These are phyloP conservation scores for Waitea zeae DNA, from an alignment of 1,284 basidiomycete genomes.

Conservation along the genomic window DNA sequence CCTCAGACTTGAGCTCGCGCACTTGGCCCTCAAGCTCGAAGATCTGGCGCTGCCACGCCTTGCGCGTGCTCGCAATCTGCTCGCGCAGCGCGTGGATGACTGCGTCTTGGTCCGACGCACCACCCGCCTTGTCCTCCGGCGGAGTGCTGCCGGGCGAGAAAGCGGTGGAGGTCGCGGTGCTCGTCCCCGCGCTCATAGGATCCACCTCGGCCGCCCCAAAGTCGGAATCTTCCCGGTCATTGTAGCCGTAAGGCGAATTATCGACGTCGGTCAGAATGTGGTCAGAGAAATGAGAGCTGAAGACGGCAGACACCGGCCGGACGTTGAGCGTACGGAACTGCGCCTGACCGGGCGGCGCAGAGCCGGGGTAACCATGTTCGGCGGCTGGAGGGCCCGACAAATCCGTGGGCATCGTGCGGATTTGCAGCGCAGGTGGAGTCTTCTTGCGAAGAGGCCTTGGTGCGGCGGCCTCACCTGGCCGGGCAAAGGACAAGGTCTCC, in stretches of 20 bases:
- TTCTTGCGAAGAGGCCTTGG: background rate
- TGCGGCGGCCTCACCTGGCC: too few species aligned
- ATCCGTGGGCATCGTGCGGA: background rate
- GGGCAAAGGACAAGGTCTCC: too few species aligned
- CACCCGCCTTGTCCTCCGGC: conserved; percentile 2
- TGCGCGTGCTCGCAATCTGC: conserved; percentile 37
- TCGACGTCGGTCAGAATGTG: conserved; percentile 26
- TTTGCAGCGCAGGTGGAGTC: background rate
- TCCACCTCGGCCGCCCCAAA: too few species aligned
- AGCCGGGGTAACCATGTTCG: conserved; percentile 10
- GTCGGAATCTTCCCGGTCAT: conserved; percentile 15
- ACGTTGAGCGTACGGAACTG: conserved; percentile 52
- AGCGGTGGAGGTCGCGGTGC: conserved; percentile 37
- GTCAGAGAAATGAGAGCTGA: conserved; percentile 52
- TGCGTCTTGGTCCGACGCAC: conserved; percentile 24
- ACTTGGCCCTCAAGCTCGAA: conserved; percentile 63
- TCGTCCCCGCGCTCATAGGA: conserved; percentile 19
- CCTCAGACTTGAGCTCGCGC: conserved; percentile 46
- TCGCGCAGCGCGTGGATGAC: conserved; percentile 41
- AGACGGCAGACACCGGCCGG: conserved; percentile 59
- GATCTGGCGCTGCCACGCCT: conserved; percentile 51
- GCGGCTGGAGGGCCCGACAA: background rate
- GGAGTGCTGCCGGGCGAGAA: conserved; percentile 11
- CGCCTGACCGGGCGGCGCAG: conserved; percentile 42
- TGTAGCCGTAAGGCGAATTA: conserved; percentile 21